Evolutionary conservation across 2,329 filamentous ascomycete species (phyloP).

Genomic region (Aspergillus piperis): DNA sequence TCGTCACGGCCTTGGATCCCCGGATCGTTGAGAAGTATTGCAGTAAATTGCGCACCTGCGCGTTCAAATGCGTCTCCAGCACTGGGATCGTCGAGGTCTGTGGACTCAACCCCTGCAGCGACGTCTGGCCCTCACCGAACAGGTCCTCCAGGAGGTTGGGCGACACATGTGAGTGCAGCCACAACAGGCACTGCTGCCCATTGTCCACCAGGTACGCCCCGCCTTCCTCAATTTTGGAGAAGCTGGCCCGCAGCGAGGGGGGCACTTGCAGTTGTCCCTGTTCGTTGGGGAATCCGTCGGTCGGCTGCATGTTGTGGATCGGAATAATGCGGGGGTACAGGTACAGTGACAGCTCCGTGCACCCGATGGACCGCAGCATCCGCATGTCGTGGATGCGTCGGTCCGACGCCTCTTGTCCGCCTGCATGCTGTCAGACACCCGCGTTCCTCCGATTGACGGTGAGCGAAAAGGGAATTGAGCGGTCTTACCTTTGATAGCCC

Average conservation of each 20-base stretch:
- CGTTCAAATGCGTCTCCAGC: constrained; percentile 88
- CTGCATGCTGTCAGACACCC: constrained; percentile 37
- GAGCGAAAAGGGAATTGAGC: neutral
- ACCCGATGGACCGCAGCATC: constrained; percentile 84
- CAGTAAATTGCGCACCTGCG: constrained; percentile 89
- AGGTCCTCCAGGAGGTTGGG: constrained; percentile 88
- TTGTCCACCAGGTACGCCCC: constrained; percentile 96
- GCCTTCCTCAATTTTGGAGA: constrained; percentile 84
- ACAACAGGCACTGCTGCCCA: constrained; percentile 85
- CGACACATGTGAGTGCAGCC: constrained; percentile 89
- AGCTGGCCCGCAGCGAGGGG: constrained; percentile 75
- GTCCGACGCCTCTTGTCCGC: constrained; percentile 86
- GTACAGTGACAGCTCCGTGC: constrained; percentile 82
- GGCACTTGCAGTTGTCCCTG: constrained; percentile 87
- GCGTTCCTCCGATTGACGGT: constrained; percentile 1
- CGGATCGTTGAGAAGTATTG: constrained; percentile 80
- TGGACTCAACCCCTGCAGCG: constrained; percentile 75
- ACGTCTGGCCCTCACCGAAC: constrained; percentile 74
- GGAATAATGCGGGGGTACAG: constrained; percentile 93
- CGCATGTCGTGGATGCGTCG: constrained; percentile 88
- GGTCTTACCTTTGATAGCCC: constrained; percentile 74
- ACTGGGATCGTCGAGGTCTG: constrained; percentile 79
- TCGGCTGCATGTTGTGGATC: constrained; percentile 81
- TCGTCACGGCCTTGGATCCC: constrained; percentile 81
- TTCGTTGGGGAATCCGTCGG: constrained; percentile 91